These are phyloP conservation scores for Termitomyces eurrhizus DNA, from an alignment of 768 basidiomycete species.

Conservation along the genomic window DNA sequence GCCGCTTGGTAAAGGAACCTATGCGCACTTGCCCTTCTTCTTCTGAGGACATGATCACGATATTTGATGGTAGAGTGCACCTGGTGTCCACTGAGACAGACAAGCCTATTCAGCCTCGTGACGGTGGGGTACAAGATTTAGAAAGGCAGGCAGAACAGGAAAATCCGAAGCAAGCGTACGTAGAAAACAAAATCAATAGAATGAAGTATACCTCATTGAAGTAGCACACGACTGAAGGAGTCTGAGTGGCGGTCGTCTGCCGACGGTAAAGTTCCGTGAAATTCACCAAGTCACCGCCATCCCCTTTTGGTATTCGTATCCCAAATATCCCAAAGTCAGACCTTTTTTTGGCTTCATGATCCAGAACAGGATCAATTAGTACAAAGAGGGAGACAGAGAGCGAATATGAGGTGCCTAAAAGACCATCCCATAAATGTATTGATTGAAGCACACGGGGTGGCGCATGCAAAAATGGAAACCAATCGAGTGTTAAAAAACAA, in stretches of 20 bases:
- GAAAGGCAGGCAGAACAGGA: background rate
- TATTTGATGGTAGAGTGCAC: background rate
- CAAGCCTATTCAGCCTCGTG: background rate
- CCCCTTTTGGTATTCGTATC: constrained; percentile 8
- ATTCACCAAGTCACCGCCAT: constrained; percentile 4
- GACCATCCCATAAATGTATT: background rate
- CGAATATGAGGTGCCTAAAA: background rate
- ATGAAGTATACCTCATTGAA: constrained; percentile 5
- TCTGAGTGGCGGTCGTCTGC: constrained; percentile 1
- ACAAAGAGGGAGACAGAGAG: background rate
- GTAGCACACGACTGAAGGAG: background rate
- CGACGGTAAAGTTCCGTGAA: constrained; percentile 7
- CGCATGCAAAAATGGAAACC: background rate
- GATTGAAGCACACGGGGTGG: background rate
- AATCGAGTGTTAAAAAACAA: background rate
- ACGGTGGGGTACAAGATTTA: background rate
- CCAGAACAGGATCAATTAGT: background rate
- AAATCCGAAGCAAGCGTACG: background rate
- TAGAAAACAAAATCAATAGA: background rate
- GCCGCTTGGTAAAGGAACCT: constrained; percentile 31
- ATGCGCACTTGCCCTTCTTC: constrained; percentile 5
- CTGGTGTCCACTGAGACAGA: constrained; percentile 6
- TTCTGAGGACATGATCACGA: constrained; percentile 11
- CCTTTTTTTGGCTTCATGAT: background rate
- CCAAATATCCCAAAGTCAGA: background rate